A percentile compares a stretch with the other conserved stretches of the same genome.
Conservation (phyloP, 352 stramenopile species). For the Phytophthora idaei region DNA sequence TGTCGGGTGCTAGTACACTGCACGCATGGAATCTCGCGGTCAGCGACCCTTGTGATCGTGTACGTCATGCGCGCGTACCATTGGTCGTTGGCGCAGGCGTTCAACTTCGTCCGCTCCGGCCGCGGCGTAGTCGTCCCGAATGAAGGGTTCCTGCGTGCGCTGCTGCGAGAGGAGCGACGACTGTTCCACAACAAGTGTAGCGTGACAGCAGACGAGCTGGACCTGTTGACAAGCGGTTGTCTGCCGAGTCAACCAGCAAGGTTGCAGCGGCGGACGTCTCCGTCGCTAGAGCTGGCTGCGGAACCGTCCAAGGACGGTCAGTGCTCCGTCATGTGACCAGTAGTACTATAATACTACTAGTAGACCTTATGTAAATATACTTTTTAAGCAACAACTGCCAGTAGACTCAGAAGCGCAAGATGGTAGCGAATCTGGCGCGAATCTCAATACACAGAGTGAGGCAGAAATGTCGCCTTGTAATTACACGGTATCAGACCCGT, state of each 20-base stretch:
- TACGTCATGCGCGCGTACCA: constrained; percentile 67
- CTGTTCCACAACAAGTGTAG: constrained; percentile 55
- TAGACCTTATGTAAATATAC: constrained; percentile 7
- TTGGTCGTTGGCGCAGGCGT: constrained; percentile 67
- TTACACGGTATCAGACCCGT: constrained; percentile 12
- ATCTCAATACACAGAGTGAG: constrained; percentile 15
- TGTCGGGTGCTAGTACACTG: constrained; percentile 74
- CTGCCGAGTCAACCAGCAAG: constrained; percentile 37
- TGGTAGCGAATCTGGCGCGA: constrained; percentile 28
- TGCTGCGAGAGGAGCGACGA: constrained; percentile 54
- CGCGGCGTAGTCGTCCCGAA: constrained; percentile 72
- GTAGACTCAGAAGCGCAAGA: constrained; percentile 21
- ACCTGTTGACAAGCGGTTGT: constrained; percentile 48
- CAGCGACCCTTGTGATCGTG: constrained; percentile 68
- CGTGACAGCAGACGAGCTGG: constrained; percentile 56
- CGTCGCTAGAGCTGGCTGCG: neutral
- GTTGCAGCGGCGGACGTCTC: constrained; percentile 9
- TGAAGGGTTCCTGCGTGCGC: constrained; percentile 56
- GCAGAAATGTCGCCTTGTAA: neutral
- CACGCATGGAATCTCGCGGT: constrained; percentile 76
- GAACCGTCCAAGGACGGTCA: constrained; percentile 22
- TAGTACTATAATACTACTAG: neutral
- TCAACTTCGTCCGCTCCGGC: constrained; percentile 52
- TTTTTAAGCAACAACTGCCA: neutral
- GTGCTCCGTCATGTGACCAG: constrained; percentile 28